Conservation (phyloP, 2,329 filamentous ascomycete genomes). For the Verticillium dahliae region DNA sequence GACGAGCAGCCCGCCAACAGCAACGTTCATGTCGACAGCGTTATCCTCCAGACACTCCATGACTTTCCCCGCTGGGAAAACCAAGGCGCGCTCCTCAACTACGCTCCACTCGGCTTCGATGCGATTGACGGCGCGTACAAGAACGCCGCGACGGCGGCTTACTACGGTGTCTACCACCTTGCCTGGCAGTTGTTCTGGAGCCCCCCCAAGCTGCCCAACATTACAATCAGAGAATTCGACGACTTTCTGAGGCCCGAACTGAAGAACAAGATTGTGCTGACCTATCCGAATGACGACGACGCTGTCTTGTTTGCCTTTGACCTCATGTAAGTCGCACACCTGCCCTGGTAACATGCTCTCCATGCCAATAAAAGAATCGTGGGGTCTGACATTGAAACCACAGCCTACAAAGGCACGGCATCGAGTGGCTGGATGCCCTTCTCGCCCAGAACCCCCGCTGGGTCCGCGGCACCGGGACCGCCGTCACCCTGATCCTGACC, state of each 20-base stretch:
- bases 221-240: conserved; percentile 28
- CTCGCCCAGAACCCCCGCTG: conserved; percentile 42
- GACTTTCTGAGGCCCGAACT: conserved; percentile 41
- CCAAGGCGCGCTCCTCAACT: conserved; percentile 38
- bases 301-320: conserved; percentile 45
- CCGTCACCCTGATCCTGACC: conserved; percentile 22
- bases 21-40: conserved; percentile 35
- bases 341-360: not conserved
- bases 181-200: conserved; percentile 30
- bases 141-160: conserved; percentile 31
- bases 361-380: not conserved
- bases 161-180: conserved; percentile 32
- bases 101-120: conserved; percentile 39
- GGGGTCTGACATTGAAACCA: not conserved
- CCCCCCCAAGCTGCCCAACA: conserved; percentile 24
- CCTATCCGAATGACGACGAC: conserved; percentile 53
- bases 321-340: conserved; percentile 29
- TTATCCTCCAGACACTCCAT: conserved; percentile 42
- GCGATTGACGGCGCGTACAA: conserved; percentile 33
- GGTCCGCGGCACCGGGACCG: conserved; percentile 44
- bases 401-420: conserved; percentile 32
- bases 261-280: conserved; percentile 46
- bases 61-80: conserved; percentile 46
- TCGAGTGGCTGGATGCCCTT: conserved; percentile 38
- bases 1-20: conserved; percentile 35